Base-by-base conservation (phyloP, 805 yeast genomes). In the Grigorovia transvaalensis region DNA sequence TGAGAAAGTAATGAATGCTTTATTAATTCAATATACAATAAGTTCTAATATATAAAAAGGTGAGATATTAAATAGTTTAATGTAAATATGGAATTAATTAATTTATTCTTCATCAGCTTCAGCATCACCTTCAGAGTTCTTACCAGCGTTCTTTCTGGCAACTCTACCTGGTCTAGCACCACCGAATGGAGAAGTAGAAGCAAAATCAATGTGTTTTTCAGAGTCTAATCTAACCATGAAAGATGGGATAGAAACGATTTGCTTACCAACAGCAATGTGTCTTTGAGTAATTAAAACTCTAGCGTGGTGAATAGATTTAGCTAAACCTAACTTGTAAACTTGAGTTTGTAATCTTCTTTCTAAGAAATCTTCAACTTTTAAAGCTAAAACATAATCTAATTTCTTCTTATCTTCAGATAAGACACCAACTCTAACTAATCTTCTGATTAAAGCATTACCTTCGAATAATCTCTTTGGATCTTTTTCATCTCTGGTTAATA, bases 141-240 rank as follows among this genome's bases (percentile, higher is more conserved):
- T 66, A 67, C 73, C 78, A 66, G 78, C 74, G 83, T 85, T 82
- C 78, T 81, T 88, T 85, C 98, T 88, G 85, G 93, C 95, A 72
- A 88, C 96, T 84, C 99, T 93, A 76, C 99, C 99, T 68, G 99
- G 95, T 82, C 99, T 91, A 69, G 96, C 99, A 80, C 99, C 99
- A 77, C 99, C 99, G 90, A 88, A 91, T 77, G 99, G 99, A 66
- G 99, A 93, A 76, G 88, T 88, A 74, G 93, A 85, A 70, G 99
- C 95, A 71, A 91, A 93, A 84, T 93, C 98, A 79, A 93, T 88
- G 89, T 93, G 98, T 87, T 93, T 93, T 81, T 93, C 99, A 65
- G 99, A 90, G 81, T 93, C 99, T 74, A 93, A 86, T 83, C 99
- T 95, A 63, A 93, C 99, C 85, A 90, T 86, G 91, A 93, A 93